These are phyloP conservation scores for Hypoxylon perforatum DNA, from an alignment of 495 filamentous ascomycete species.

Conservation along the genomic window DNA sequence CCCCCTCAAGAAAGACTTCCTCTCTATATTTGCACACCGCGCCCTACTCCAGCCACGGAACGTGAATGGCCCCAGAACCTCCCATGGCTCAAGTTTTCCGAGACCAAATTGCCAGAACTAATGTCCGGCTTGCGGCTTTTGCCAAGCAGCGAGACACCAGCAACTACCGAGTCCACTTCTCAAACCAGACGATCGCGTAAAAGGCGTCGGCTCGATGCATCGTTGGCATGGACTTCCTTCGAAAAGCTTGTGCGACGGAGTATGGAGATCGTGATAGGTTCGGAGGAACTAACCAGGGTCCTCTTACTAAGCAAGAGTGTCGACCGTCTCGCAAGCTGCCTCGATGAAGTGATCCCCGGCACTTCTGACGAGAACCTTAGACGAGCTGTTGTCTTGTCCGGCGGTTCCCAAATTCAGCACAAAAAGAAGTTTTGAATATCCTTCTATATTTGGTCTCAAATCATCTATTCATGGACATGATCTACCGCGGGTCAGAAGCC, in stretches of 20 bases:
- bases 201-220: not conserved
- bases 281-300: not conserved
- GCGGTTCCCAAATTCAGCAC: slow-evolving; percentile 3
- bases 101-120: slow-evolving; percentile 1
- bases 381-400: slow-evolving; percentile 13
- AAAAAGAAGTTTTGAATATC: slow-evolving; percentile 15
- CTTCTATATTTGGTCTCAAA: slow-evolving; percentile 24
- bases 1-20: not conserved
- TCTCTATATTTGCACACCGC: slow-evolving; percentile 17
- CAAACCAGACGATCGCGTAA: not conserved
- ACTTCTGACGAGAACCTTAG: slow-evolving; percentile 16
- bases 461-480: slow-evolving; percentile 1
- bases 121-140: slow-evolving; percentile 10
- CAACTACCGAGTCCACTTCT: not conserved
- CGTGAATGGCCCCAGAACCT: slow-evolving; percentile 11
- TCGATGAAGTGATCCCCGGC: slow-evolving; percentile 11
- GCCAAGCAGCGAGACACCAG: not conserved
- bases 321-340: slow-evolving; percentile 13
- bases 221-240: slow-evolving; percentile 3
- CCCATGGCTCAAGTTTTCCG: slow-evolving; percentile 23
- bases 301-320: slow-evolving; percentile 20
- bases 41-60: not conserved
- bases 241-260: slow-evolving; percentile 9
- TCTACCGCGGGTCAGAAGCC: too few relatives aligned
- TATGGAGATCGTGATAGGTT: slow-evolving; percentile 25